Conservation (phyloP, 169 alveolate species). For the Plasmodium knowlesi region DNA sequence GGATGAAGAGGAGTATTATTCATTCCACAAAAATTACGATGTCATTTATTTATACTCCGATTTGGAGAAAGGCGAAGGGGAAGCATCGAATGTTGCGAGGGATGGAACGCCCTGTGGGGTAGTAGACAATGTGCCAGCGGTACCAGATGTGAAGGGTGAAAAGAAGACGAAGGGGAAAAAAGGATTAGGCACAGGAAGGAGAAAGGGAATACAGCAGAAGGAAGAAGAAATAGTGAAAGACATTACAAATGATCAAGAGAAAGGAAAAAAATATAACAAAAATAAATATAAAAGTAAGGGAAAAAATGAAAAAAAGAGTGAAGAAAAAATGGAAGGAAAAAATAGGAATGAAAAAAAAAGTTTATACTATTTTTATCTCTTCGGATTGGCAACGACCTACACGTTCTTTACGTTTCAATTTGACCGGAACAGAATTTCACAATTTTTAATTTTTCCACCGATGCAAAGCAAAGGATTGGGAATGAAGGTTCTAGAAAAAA, state of each 20-base stretch:
- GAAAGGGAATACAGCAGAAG: neutral
- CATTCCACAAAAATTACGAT: conserved; percentile 48
- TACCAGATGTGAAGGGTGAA: neutral
- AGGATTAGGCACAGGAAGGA: neutral
- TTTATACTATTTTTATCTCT: conserved; percentile 43
- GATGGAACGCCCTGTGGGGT: neutral
- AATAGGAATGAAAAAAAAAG: neutral
- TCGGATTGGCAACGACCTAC: conserved; percentile 87
- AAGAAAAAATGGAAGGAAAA: neutral
- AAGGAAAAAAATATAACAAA: neutral
- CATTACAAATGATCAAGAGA: neutral
- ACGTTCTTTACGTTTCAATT: conserved; percentile 81
- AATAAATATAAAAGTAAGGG: neutral
- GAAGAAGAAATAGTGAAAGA: neutral
- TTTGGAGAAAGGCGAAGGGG: neutral
- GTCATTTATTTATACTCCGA: conserved; percentile 64
- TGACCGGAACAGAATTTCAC: conserved; percentile 83
- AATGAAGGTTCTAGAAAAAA: conserved; percentile 77
- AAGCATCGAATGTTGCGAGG: neutral
- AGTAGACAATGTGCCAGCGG: neutral
- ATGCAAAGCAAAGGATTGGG: conserved; percentile 85
- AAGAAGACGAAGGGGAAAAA: neutral
- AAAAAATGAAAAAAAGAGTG: too few species aligned
- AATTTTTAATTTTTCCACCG: conserved; percentile 84
- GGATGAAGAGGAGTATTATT: conserved; percentile 46